Percentiles rank a stretch among this genome's conserved stretches.
These are phyloP conservation scores for Zychaea mexicana DNA, from an alignment of 371 early-diverging fungal genomes.

Conservation along the genomic window DNA sequence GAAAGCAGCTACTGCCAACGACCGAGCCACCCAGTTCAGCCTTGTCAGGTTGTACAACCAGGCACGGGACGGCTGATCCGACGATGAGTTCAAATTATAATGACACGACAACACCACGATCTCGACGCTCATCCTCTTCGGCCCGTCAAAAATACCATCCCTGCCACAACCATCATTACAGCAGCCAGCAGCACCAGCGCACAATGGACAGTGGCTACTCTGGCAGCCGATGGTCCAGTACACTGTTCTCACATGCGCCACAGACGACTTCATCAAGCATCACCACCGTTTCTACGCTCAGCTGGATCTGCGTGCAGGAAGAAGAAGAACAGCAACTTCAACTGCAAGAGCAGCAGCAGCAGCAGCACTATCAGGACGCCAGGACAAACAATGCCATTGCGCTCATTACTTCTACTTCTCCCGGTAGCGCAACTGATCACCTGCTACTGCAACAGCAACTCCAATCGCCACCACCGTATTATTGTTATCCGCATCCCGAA, in stretches of 20 bases:
- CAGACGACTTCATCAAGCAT: not conserved
- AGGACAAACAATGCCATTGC: not conserved
- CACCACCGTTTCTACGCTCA: not conserved
- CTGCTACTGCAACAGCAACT: not conserved
- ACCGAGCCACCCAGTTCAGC: constrained; percentile 10
- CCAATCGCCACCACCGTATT: not conserved
- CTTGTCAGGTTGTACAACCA: constrained; percentile 21
- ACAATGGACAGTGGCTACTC: constrained; percentile 17
- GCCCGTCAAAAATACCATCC: not conserved
- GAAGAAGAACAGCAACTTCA: not conserved
- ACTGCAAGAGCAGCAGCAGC: not conserved
- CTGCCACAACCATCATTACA: not conserved
- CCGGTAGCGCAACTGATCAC: not conserved
- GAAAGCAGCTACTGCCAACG: not conserved
- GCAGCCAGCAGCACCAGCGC: not conserved
- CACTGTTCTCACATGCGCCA: not conserved
- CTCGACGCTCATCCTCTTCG: constrained; percentile 1
- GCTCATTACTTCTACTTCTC: too few species aligned
- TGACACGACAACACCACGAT: constrained; percentile 14
- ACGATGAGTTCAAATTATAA: constrained; percentile 15
- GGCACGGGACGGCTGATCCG: constrained; percentile 21
- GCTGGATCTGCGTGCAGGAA: not conserved
- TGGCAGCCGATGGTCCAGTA: not conserved
- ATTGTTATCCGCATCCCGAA: constrained; percentile 4
- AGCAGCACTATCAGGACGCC: not conserved